phyloP scores from a whole-genome alignment of 306 rosid genomes.

The Comarum palustre region DNA sequence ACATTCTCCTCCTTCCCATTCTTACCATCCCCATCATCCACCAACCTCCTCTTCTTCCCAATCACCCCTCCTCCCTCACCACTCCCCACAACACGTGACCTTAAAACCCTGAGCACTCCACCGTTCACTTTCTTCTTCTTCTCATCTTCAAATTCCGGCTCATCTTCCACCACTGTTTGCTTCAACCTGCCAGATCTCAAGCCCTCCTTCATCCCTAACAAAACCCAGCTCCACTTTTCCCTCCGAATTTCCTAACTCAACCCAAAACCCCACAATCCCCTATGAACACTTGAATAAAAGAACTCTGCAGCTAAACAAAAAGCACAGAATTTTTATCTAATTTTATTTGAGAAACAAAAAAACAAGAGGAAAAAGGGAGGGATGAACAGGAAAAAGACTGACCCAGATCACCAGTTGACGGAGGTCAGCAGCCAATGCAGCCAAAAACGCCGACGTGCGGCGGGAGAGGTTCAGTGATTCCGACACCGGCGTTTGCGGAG shows the following conservation, averaged over 20 bases:
- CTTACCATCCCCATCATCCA: conserved; percentile 16
- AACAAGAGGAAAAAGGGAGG: not conserved
- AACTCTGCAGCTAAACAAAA: not conserved
- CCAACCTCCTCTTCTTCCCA: conserved; percentile 35
- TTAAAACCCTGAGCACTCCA: not conserved
- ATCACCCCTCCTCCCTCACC: conserved; percentile 35
- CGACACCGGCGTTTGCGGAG: conserved; percentile 18
- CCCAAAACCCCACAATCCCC: conserved; percentile 13
- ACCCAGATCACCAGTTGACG: conserved; percentile 44
- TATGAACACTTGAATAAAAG: not conserved
- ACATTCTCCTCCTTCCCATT: conserved; percentile 31
- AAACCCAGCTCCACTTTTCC: conserved; percentile 28
- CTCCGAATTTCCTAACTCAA: conserved; percentile 17
- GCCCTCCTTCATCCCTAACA: conserved; percentile 56
- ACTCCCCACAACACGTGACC: not conserved
- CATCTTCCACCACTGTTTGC: conserved; percentile 21
- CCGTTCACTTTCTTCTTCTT: not conserved
- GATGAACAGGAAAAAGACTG: conserved; percentile 13
- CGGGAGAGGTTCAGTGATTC: conserved; percentile 17
- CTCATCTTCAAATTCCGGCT: conserved; percentile 7
- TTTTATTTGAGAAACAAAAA: not conserved
- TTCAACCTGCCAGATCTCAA: conserved; percentile 52
- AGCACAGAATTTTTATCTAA: not conserved
- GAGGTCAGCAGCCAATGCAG: conserved; percentile 62
- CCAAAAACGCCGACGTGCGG: conserved; percentile 14